Evolutionary conservation across 2,329 filamentous ascomycete genomes (phyloP), one percentile per base, ranked within the genome.

Genomic region (Penicillium sp.): DNA sequence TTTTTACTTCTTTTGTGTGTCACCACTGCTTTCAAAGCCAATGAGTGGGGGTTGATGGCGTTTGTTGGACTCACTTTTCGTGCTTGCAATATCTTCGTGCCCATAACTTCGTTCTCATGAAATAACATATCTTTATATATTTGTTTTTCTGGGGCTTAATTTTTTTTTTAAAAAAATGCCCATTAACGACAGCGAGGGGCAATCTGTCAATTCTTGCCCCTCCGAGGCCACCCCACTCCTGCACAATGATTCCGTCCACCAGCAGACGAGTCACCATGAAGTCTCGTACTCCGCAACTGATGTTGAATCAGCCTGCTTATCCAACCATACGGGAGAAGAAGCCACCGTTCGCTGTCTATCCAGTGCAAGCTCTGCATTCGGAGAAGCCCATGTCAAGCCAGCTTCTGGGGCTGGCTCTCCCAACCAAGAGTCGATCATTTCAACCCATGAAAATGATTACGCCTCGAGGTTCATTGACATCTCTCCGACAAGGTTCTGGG

Each of bases 401-500:
- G 8, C 53, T 62, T 2, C 66, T 64, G 0, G 44, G 26, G 14
- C 17, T n/a, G 36, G 14, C 53, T 46, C 50, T 19, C 46, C 16
- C 12, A 58, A 58, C 41, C 46, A 35, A 33, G 16, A 54, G 8
- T 50, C 61, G 42, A 25, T 30, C 30, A 57, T 31, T 8, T 25
- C 25, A 11, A 42, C 41, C 7, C 42, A 53, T 9, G 59, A 56
- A 16, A 50, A 58, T 8, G 59, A 53, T 17, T 72, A 73, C 50
- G 65, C 65, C 8, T 57, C 67, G 9, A 69, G 71, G 12, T 76
- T 75, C 48, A 71, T 74, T 38, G 68, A 74, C 48, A 68, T 76
- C 12, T 72, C 70, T 0, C 70, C 71, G 1, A 62, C 64, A 12
- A 77, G 80, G 30, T 89, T 89, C 74, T 85, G 83, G 80, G 67